These are phyloP conservation scores for Cyberlindnera samutprakarnensis DNA, from an alignment of 805 yeast species.

Conservation along the genomic window DNA sequence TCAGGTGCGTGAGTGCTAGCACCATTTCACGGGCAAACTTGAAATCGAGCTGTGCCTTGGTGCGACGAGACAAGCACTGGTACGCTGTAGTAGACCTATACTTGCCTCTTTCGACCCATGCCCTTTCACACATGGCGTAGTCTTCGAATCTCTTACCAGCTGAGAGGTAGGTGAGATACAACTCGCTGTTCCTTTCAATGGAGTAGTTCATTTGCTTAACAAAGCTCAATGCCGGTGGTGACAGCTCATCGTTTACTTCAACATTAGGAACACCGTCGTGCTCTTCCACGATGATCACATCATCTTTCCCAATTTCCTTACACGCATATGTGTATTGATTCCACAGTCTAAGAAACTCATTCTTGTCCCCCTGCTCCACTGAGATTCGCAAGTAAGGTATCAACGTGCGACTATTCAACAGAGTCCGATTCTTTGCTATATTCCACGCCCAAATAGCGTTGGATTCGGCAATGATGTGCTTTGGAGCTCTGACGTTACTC, in stretches of 20 bases:
- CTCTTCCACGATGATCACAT: constrained; percentile 8
- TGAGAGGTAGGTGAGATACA: constrained; percentile 16
- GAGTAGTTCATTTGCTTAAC: constrained; percentile 6
- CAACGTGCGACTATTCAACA: constrained; percentile 35
- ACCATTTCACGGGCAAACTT: constrained; percentile 71
- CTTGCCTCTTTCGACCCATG: constrained; percentile 77
- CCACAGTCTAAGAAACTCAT: constrained; percentile 30
- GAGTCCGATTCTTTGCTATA: constrained; percentile 33
- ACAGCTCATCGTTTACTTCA: constrained; percentile 9
- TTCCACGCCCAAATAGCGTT: constrained; percentile 66
- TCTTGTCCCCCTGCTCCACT: constrained; percentile 27
- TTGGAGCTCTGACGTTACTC: constrained; percentile 28
- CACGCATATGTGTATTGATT: constrained; percentile 28
- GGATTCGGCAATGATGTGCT: constrained; percentile 61
- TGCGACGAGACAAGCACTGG: constrained; percentile 27
- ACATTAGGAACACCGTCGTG: constrained; percentile 7
- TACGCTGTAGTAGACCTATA: constrained; percentile 53
- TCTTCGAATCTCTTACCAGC: constrained; percentile 57
- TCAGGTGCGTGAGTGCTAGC: constrained; percentile 44
- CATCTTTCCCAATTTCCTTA: constrained; percentile 9
- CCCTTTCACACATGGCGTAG: constrained; percentile 48
- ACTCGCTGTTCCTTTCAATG: constrained; percentile 14
- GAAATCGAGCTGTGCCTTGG: constrained; percentile 45
- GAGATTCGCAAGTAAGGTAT: constrained; percentile 47
- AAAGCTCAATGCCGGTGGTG: constrained; percentile 10